Evolutionary conservation across 75 land plant genomes (phyloP).

Genomic region (Isoetes taiwanensis): DNA sequence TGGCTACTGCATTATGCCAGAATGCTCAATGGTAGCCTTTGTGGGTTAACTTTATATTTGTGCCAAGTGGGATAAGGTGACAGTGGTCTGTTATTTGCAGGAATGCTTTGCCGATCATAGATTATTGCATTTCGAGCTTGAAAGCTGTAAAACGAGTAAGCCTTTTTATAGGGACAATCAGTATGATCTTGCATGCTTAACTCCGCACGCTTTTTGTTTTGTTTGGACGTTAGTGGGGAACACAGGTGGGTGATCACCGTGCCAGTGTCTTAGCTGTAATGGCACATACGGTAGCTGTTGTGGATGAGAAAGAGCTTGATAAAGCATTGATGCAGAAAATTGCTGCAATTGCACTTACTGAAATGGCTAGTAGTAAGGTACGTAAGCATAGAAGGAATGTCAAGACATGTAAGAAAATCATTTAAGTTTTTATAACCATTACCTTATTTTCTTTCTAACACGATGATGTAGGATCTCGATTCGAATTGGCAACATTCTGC

Average conservation of each 20-base stretch:
- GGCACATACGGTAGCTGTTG: constrained; percentile 59
- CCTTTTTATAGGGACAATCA: too few relatives aligned
- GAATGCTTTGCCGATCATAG: too few relatives aligned
- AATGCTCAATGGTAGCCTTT: too few relatives aligned
- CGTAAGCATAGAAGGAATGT: neutral
- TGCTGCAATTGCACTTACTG: constrained; percentile 54
- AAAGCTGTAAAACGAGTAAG: too few relatives aligned
- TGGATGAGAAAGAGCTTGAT: constrained; percentile 57
- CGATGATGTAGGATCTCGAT: constrained; percentile 43
- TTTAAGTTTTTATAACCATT: neutral
- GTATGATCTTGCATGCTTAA: too few relatives aligned
- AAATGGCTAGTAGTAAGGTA: constrained; percentile 80
- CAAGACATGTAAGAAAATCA: neutral
- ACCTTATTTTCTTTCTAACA: neutral
- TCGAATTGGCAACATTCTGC: constrained; percentile 90
- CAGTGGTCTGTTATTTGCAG: too few relatives aligned
- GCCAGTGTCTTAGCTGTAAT: constrained; percentile 74
- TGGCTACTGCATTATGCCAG: too few relatives aligned
- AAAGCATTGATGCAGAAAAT: constrained; percentile 49
- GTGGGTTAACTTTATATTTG: too few relatives aligned
- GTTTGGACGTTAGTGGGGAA: constrained; percentile 42
- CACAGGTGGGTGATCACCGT: constrained; percentile 38
- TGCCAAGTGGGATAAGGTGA: too few relatives aligned
- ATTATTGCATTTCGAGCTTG: too few relatives aligned
- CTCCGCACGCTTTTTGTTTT: too few relatives aligned